Evolutionary conservation across 768 basidiomycete species (phyloP).

Genomic region (Russula earlei): DNA sequence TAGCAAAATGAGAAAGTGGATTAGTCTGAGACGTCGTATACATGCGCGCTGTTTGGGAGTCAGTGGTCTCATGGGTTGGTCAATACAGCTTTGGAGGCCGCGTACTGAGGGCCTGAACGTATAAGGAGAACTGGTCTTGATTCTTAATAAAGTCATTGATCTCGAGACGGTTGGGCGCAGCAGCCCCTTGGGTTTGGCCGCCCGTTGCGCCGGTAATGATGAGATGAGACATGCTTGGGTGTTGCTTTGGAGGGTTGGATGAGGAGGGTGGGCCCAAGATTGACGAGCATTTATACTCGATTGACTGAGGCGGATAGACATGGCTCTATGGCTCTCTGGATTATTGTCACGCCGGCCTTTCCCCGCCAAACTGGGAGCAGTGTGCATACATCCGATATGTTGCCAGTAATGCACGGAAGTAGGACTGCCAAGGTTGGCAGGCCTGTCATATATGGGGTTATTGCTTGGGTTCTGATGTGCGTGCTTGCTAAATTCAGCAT

Average conservation of each 20-base stretch:
- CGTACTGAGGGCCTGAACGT: slow-evolving; percentile 42
- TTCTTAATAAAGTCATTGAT: slow-evolving; percentile 28
- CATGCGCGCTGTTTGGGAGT: slow-evolving; percentile 25
- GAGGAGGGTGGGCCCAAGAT: background rate
- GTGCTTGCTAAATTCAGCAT: background rate
- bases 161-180: slow-evolving; percentile 17
- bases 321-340: too few species aligned
- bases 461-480: background rate
- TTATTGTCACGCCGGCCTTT: too few species aligned
- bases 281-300: background rate
- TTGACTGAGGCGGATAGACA: background rate
- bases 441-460: background rate
- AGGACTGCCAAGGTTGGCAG: background rate
- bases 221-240: slow-evolving; percentile 11
- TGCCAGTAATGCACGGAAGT: background rate
- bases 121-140: slow-evolving; percentile 40
- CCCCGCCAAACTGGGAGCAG: too few species aligned
- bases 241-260: background rate
- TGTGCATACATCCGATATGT: too few species aligned
- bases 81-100: background rate
- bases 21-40: slow-evolving; percentile 26
- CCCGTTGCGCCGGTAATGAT: slow-evolving; percentile 10
- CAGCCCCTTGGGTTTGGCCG: slow-evolving; percentile 4
- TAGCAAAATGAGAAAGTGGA: slow-evolving; percentile 34
- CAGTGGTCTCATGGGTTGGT: background rate